phyloP scores from a whole-genome alignment of 257 asterid genomes.

The Nicotiana knightiana region DNA sequence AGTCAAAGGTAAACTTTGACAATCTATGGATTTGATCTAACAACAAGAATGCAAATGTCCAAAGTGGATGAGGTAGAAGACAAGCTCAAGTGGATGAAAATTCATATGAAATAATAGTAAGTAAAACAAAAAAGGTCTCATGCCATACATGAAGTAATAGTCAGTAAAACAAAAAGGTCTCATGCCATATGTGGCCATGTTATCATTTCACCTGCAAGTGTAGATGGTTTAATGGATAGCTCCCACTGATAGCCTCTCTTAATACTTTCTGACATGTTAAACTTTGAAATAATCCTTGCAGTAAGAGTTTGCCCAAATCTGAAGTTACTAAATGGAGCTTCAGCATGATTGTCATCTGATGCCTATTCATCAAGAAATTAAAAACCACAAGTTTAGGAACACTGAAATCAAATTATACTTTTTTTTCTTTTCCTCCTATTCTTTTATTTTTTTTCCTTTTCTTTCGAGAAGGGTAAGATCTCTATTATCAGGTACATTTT shows the following conservation, averaged over 20 bases:
- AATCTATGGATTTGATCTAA: neutral
- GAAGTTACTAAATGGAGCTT: conserved; percentile 52
- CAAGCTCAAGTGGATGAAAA: neutral
- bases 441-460: neutral
- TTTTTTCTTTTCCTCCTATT: neutral
- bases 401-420: neutral
- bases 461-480: neutral
- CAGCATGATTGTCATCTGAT: conserved; percentile 54
- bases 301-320: conserved; percentile 67
- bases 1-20: neutral
- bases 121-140: no score
- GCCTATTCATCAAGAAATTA: conserved; percentile 37
- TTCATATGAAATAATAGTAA: neutral
- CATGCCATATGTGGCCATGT: conserved; percentile 8
- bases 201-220: conserved; percentile 47
- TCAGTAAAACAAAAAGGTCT: neutral
- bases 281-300: conserved; percentile 71
- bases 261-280: conserved; percentile 31
- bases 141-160: neutral
- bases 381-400: neutral
- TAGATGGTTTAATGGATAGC: conserved; percentile 68
- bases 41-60: neutral
- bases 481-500: neutral
- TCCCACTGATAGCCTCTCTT: conserved; percentile 63
- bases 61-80: neutral